Evolutionary conservation across 306 rosid genomes (phyloP).

Genomic region (Vachellia pachyceras): DNA sequence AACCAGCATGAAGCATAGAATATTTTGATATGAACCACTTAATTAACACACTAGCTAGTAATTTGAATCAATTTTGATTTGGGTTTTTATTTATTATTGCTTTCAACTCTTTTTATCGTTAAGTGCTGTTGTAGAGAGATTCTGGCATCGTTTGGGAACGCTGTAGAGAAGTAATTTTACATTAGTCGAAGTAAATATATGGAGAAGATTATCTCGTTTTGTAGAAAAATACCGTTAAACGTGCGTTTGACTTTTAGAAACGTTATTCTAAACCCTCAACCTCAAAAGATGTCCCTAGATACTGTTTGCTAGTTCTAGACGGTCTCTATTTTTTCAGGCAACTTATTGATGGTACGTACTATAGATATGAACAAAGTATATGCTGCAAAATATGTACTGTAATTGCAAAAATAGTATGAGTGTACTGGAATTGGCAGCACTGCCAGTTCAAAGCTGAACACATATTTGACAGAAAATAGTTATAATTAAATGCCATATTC

Average conservation of each 20-base stretch:
- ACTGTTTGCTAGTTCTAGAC: slow-evolving; percentile 23
- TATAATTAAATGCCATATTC: too few relatives aligned
- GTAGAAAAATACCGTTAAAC: too few relatives aligned
- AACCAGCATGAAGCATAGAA: not conserved
- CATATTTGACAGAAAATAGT: not conserved
- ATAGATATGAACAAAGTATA: not conserved
- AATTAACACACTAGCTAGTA: not conserved
- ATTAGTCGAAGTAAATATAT: too few relatives aligned
- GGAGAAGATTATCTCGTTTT: too few relatives aligned
- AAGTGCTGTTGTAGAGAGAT: not conserved
- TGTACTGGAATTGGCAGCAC: not conserved
- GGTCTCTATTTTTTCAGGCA: slow-evolving; percentile 41
- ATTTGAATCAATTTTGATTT: slow-evolving; percentile 29
- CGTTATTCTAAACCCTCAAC: too few relatives aligned
- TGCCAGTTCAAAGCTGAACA: slow-evolving; percentile 10
- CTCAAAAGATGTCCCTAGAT: slow-evolving; percentile 11
- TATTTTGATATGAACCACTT: not conserved
- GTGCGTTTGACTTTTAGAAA: too few relatives aligned
- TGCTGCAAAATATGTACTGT: slow-evolving; percentile 25
- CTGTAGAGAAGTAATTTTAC: too few relatives aligned
- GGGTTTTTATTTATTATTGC: not conserved
- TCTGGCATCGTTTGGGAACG: too few relatives aligned
- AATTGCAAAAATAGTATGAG: not conserved
- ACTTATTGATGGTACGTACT: slow-evolving; percentile 28
- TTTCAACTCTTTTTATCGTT: not conserved